Evolutionary conservation across 352 stramenopile species (phyloP).

Genomic region (Pythium insidiosum): DNA sequence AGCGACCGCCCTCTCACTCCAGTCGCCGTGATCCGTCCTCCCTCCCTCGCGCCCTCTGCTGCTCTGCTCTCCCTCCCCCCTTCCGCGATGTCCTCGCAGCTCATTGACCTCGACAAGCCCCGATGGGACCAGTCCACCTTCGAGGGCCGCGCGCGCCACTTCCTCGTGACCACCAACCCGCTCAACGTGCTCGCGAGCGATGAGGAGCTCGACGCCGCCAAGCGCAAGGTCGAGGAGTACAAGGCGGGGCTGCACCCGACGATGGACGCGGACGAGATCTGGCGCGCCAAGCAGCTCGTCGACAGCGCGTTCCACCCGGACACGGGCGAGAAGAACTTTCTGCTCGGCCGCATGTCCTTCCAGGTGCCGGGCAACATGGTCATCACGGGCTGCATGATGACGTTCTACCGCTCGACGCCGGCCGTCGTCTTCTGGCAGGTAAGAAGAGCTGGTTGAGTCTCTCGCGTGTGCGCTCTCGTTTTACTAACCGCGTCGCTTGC

Average conservation of each 20-base stretch:
- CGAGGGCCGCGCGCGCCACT: constrained; percentile 66
- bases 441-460: not conserved
- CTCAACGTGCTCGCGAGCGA: constrained; percentile 72
- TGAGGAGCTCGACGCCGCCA: constrained; percentile 64
- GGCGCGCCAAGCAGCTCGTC: constrained; percentile 78
- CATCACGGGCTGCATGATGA: constrained; percentile 85
- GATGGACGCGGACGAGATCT: constrained; percentile 66
- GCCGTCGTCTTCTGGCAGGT: constrained; percentile 83
- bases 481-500: too few species aligned
- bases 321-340: constrained; percentile 85
- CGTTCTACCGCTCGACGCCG: constrained; percentile 74
- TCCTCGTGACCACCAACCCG: constrained; percentile 85
- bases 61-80: not conserved
- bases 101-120: constrained; percentile 49
- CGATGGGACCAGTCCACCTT: constrained; percentile 84
- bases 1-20: too few species aligned
- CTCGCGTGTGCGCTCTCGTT: too few species aligned
- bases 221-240: constrained; percentile 67
- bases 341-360: constrained; percentile 80
- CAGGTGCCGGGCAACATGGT: constrained; percentile 87
- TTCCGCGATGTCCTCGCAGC: constrained; percentile 1
- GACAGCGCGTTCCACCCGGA: constrained; percentile 87
- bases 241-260: constrained; percentile 22
- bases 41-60: not conserved
- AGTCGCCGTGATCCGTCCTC: not conserved